Evolutionary conservation across 257 asterid species (phyloP), one percentile per base, ranked within the genome.

Genomic region (Lycium ferocissimum): DNA sequence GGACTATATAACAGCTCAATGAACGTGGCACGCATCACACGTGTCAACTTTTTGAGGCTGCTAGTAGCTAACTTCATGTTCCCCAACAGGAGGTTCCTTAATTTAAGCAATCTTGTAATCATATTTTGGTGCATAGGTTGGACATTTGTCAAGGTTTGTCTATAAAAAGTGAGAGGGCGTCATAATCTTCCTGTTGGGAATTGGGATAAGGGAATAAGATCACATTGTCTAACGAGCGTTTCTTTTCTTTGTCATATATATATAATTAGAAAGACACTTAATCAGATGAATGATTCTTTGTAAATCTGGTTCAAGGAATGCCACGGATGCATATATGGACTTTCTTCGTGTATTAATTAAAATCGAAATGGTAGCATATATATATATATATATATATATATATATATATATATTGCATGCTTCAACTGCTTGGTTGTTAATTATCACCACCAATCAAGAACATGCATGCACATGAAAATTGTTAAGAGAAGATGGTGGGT

Each of bases 151-250:
- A 70, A 38, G 6, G 15, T 70, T 40, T 71, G 79, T 71, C 79
- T 43, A 43, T 43, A 7, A 17, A 38, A 70, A 70, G 78, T 7
- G 53, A 70, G 33, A 26, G 33, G 33, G n/a, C n/a, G n/a, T 70
- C 14, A 38, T 67, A 82, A 92, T 88, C 86, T 81, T 81, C 83
- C 2, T 76, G 82, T 76, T 51, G 22, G 63, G 38, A 14, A 76
- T 76, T 76, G 5, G 20, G 82, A 76, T 76, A 59, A 58, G 66
- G 26, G 1, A n/a, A 17, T 17, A 51, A 51, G 82, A 76, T 76
- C 26, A 26, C 61, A 73, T 73, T 73, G n/a, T 45, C n/a, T 71
- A 11, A 12, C 6, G 35, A 62, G 11, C 22, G 3, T 76, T 5
- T 37, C 14, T 76, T 26, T 49, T 72, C 56, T 75, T 1, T 8